phyloP scores from a whole-genome alignment of 106 monocot species.

The Ottelia alismoides region DNA sequence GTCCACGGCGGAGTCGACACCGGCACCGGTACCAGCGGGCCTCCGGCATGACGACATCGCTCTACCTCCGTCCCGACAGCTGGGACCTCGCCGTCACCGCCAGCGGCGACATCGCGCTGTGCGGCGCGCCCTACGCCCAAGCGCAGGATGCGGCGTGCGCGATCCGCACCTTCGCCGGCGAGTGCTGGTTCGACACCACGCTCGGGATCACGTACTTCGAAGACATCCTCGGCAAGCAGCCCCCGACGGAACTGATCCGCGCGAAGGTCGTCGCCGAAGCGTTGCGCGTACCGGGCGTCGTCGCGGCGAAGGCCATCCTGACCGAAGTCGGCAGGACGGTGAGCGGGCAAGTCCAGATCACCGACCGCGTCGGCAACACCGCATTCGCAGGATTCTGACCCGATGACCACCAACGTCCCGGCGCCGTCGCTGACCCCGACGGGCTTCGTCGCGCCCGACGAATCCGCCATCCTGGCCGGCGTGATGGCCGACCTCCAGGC shows the following conservation, averaged over 20 bases:
- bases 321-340: background rate
- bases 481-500: background rate
- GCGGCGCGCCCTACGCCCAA: background rate
- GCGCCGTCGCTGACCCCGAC: background rate
- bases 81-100: background rate
- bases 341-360: background rate
- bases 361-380: background rate
- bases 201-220: background rate
- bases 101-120: background rate
- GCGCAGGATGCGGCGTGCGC: background rate
- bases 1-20: background rate
- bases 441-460: background rate
- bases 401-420: background rate
- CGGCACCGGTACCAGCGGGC: background rate
- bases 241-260: background rate
- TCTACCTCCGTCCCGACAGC: background rate
- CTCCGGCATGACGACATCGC: background rate
- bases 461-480: background rate
- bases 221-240: background rate
- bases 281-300: background rate
- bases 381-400: background rate
- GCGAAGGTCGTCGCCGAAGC: background rate
- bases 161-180: background rate
- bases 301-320: background rate
- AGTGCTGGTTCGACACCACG: background rate